Percentiles rank a stretch among this genome's conserved stretches.
Evolutionary conservation across 2,329 filamentous ascomycete species (phyloP).

Genomic region (Ceratocystis lukuohia): DNA sequence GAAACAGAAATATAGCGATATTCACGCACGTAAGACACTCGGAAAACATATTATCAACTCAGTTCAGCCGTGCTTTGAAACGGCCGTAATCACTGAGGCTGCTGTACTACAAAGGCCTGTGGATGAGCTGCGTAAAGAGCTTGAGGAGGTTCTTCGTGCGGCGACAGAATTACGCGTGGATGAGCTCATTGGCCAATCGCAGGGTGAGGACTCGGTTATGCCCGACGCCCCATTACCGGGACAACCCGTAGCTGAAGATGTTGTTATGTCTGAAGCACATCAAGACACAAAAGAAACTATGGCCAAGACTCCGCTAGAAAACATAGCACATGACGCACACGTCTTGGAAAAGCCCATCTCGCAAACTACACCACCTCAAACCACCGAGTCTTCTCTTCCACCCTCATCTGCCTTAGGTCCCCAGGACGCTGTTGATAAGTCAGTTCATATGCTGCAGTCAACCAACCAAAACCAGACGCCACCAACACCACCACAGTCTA

Average conservation of each 20-base stretch:
- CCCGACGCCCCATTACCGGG: conserved; percentile 15
- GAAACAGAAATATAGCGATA: conserved; percentile 47
- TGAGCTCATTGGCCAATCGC: not conserved
- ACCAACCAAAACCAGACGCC: conserved; percentile 12
- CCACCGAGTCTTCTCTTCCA: conserved; percentile 1
- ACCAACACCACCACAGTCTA: conserved; percentile 18
- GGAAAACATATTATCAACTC: conserved; percentile 80
- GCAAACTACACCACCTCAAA: conserved; percentile 16
- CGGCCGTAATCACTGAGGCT: conserved; percentile 66
- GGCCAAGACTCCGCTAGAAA: not conserved
- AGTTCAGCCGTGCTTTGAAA: conserved; percentile 63
- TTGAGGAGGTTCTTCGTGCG: conserved; percentile 59
- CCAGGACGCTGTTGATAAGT: not conserved
- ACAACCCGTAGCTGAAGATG: not conserved
- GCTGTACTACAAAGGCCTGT: conserved; percentile 59
- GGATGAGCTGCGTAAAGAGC: conserved; percentile 56
- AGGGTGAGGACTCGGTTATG: conserved; percentile 19
- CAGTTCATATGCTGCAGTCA: not conserved
- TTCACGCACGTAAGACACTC: conserved; percentile 69
- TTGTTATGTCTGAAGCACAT: not conserved
- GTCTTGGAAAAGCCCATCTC: not conserved
- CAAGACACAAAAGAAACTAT: not conserved
- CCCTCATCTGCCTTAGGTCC: not conserved
- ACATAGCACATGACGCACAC: not conserved
- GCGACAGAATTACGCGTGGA: conserved; percentile 39